Base-by-base conservation (phyloP, 345 rosid genomes). In the Ricinus communis region DNA sequence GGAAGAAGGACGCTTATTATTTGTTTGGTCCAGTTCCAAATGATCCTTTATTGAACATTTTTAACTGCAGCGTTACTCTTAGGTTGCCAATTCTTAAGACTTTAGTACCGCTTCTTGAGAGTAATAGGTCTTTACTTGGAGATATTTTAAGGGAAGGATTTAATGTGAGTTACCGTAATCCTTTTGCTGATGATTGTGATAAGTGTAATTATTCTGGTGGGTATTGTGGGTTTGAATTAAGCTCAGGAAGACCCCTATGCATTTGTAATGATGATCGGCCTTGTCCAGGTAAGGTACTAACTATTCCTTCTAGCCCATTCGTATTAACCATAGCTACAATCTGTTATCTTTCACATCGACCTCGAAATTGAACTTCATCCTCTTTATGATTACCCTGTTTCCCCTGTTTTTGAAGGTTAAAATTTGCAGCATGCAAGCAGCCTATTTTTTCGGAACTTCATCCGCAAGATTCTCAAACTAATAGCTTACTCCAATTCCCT, bases 61-160 rank as follows among this genome's bases (percentile, higher is more conserved):
- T 76, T 57, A 13, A 7, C 3, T 82, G 86, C 49, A 31, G 15
- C 1, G 30, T 15, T 19, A 64, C 69, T 15, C 49, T 80, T 38
- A 28, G 16, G 0, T 82, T 78, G 16, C 83, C 82, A 9, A 15
- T 84, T 19, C 36, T 22, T 1, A 18, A 3, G 24, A 61, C 33
- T 12, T 43, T 61, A 9, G 68, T 4, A 19, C 58, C 9, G 11
- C 15, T 11, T 76, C 76, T 81, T 10, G 5, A 5, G 16, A 7
- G 3, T 1, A 12, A 77, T 41, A 51, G 59, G 46, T 79, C 80
- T 10, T 24, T n/a, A 64, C 79, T 85, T 24, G 7, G 5, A 30
- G 71, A 82, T 36, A 81, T 70, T 76, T 54, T 86, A 65, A 82
- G 52, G 68, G 70, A 62, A 14, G 89, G 84, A 53, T 86, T 83